Evolutionary conservation across 495 filamentous ascomycete genomes (phyloP).

Genomic region (Penicillium canescens): DNA sequence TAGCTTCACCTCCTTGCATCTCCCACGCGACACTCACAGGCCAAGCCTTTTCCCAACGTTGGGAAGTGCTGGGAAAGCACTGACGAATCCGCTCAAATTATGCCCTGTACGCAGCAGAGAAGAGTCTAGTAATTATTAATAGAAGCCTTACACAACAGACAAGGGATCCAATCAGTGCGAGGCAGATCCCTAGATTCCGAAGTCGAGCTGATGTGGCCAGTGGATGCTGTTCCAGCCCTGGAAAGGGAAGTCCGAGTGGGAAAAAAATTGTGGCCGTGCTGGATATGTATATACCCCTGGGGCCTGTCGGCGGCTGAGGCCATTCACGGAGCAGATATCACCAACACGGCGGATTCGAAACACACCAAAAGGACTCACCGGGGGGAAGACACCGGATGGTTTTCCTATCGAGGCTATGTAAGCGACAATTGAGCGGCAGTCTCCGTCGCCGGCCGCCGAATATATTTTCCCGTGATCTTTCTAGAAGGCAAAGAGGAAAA

Average conservation of each 20-base stretch:
- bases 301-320: slow-evolving; percentile 20
- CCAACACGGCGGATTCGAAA: slow-evolving; percentile 21
- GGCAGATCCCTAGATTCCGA: slow-evolving; percentile 10
- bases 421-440: slow-evolving; percentile 11
- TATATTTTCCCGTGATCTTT: background rate
- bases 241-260: background rate
- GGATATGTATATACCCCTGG: background rate
- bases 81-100: background rate
- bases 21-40: background rate
- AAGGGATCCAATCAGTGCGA: slow-evolving; percentile 2
- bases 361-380: slow-evolving; percentile 6
- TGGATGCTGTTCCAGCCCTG: background rate
- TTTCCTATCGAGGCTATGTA: slow-evolving; percentile 4
- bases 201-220: background rate
- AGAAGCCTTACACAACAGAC: slow-evolving; percentile 8
- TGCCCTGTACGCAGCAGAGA: slow-evolving; percentile 2
- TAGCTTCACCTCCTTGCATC: background rate
- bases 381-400: background rate
- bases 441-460: slow-evolving; percentile 22
- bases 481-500: slow-evolving; percentile 1
- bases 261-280: slow-evolving; percentile 16
- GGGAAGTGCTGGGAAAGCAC: slow-evolving; percentile 2
- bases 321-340: slow-evolving; percentile 23
- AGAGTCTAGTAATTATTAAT: slow-evolving; percentile 10
- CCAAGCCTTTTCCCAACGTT: slow-evolving; percentile 9